phyloP scores from a whole-genome alignment of 306 rosid genomes.

The Cajanus cajan region DNA sequence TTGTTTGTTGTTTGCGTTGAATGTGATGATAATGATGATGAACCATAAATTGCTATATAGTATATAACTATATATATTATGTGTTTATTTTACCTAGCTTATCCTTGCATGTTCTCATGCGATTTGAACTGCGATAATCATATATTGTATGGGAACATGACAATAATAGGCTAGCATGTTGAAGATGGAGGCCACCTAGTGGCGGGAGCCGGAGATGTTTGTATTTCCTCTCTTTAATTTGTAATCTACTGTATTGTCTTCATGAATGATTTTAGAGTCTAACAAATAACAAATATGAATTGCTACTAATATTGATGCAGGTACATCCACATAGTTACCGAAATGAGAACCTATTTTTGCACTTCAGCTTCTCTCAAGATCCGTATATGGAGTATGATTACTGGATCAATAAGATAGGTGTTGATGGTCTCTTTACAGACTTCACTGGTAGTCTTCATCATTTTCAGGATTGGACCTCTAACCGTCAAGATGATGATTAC shows the following conservation, averaged over 20 bases:
- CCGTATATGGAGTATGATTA: conserved; percentile 67
- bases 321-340: conserved; percentile 90
- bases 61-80: too few species aligned
- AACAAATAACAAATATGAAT: conserved; percentile 7
- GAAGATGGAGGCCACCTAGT: too few species aligned
- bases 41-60: too few species aligned
- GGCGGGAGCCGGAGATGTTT: too few species aligned
- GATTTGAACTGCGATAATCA: too few species aligned
- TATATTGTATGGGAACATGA: too few species aligned
- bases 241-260: not conserved
- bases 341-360: conserved; percentile 63
- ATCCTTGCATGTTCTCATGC: too few species aligned
- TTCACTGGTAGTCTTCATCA: conserved; percentile 83
- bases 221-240: not conserved
- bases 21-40: too few species aligned
- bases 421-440: conserved; percentile 91
- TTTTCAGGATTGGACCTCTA: conserved; percentile 59
- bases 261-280: not conserved
- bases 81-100: too few species aligned
- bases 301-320: conserved; percentile 41
- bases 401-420: conserved; percentile 77
- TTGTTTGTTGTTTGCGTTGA: too few species aligned
- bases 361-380: conserved; percentile 70
- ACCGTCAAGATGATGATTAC: not conserved
- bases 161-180: too few species aligned